phyloP scores from a whole-genome alignment of 768 basidiomycete species.

The Russula olivacea region DNA sequence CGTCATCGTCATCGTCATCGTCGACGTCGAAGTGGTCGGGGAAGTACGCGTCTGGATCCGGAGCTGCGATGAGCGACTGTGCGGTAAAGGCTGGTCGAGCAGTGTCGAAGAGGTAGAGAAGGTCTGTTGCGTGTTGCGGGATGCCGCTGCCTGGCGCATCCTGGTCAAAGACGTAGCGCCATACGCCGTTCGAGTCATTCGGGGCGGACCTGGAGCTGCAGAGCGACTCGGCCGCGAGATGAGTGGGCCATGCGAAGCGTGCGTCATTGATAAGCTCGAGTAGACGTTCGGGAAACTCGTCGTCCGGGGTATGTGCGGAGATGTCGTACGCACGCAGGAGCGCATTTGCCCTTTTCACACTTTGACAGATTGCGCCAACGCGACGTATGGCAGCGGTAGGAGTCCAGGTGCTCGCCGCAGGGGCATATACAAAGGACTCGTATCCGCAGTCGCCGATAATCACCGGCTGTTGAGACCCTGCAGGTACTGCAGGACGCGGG shows the following conservation, averaged over 20 bases:
- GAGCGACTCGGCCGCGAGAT: constrained; percentile 45
- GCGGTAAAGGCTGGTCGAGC: constrained; percentile 42
- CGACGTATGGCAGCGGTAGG: constrained; percentile 55
- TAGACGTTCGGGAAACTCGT: constrained; percentile 61
- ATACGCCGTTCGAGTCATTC: constrained; percentile 46
- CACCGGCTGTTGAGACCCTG: constrained; percentile 49
- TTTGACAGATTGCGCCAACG: constrained; percentile 70
- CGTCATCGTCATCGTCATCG: constrained; percentile 28
- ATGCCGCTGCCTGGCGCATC: constrained; percentile 59
- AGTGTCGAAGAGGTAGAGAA: constrained; percentile 76
- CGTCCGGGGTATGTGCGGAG: constrained; percentile 49
- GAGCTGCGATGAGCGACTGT: constrained; percentile 21
- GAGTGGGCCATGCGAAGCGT: constrained; percentile 71
- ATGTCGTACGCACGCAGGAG: constrained; percentile 72
- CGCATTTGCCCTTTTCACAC: constrained; percentile 52
- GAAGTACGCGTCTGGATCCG: constrained; percentile 32
- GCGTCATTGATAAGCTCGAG: constrained; percentile 73
- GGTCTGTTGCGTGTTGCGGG: constrained; percentile 66
- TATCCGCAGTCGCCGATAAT: constrained; percentile 69
- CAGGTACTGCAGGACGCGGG: constrained; percentile 15
- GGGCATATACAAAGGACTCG: constrained; percentile 60
- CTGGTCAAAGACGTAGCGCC: constrained; percentile 80
- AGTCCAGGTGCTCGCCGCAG: constrained; percentile 57
- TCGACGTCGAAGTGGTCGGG: constrained; percentile 29
- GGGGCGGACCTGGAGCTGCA: not conserved